Evolutionary conservation across 2,329 filamentous ascomycete genomes (phyloP), one percentile per base, ranked within the genome.

Genomic region (Leptodontidium sp.): DNA sequence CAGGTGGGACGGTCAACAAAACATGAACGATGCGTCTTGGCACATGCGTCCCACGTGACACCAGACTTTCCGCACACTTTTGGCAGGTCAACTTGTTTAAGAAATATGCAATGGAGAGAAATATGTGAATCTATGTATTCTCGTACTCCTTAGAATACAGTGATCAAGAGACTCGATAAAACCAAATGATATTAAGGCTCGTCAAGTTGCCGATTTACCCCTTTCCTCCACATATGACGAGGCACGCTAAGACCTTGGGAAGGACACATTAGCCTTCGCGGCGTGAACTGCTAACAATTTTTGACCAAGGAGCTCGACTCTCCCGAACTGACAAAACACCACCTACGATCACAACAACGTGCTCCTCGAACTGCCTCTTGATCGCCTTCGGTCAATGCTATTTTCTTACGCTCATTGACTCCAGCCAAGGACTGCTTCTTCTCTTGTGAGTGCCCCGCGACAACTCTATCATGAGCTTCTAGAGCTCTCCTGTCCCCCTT

Each of bases 371-470:
- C 70, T 64, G 69, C 72, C 71, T 74, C 73, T 75, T 75, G 74
- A 72, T 74, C 73, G 58, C 17, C 24, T 68, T 55, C 38, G 70
- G 72, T 76, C 72, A 75, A 76, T 75, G 74, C 73, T 68, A n/a
- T 63, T 67, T 72, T 72, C 71, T 66, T 73, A 68, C 68, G 45
- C 63, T 71, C 68, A 67, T 73, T 75, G 65, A 73, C 63, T 57
- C 59, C 66, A 69, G 49, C 65, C 53, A 45, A 61, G 55, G 62
- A 49, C 38, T 50, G 58, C 32, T 65, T 65, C n/a, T 62, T 64
- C 59, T 69, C 45, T 68, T 67, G 68, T 67, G 17, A 67, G 69
- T 63, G 45, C 57, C 55, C 47, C 40, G 47, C 55, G 57, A 40
- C 38, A 29, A 53, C 38, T 45, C 9, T 8, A 53, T 57, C 11